Evolutionary conservation across 345 rosid genomes (phyloP).

Genomic region (Dipteronia dyeriana): DNA sequence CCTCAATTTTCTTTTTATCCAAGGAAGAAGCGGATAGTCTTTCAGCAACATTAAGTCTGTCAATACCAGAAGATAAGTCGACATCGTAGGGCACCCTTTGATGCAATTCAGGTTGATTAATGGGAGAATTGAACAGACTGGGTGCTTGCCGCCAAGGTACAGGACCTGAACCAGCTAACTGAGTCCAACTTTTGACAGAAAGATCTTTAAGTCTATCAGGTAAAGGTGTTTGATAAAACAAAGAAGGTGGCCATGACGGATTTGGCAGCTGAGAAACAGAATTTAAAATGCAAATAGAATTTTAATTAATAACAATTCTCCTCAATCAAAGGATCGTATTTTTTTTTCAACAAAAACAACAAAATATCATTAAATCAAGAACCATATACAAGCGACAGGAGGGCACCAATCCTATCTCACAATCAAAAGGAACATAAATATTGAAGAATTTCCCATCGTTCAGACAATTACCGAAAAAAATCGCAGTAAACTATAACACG

Average conservation of each 20-base stretch:
- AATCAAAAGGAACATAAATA: neutral
- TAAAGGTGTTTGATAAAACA: slow-evolving; percentile 41
- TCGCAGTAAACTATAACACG: neutral
- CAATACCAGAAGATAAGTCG: slow-evolving; percentile 48
- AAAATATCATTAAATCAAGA: neutral
- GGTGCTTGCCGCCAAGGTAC: slow-evolving; percentile 81
- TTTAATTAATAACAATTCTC: neutral
- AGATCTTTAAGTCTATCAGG: slow-evolving; percentile 58
- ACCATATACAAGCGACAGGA: neutral
- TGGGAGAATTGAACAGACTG: slow-evolving; percentile 55
- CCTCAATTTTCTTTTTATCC: slow-evolving; percentile 60
- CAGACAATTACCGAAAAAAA: neutral
- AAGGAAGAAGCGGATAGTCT: slow-evolving; percentile 43
- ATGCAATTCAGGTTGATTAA: slow-evolving; percentile 56
- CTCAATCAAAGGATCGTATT: neutral
- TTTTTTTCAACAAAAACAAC: neutral
- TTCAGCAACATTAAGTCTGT: slow-evolving; percentile 44
- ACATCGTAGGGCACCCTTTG: slow-evolving; percentile 48
- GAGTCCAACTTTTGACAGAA: slow-evolving; percentile 62
- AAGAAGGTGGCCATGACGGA: slow-evolving; percentile 49
- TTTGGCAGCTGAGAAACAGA: slow-evolving; percentile 56
- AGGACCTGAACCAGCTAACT: slow-evolving; percentile 72
- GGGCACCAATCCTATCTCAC: neutral
- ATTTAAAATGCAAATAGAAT: slow-evolving; percentile 8
- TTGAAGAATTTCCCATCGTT: neutral